Percentiles rank a stretch among this genome's conserved stretches.
Conservation (phyloP, 768 basidiomycete species). For the Mycena vitilis region DNA sequence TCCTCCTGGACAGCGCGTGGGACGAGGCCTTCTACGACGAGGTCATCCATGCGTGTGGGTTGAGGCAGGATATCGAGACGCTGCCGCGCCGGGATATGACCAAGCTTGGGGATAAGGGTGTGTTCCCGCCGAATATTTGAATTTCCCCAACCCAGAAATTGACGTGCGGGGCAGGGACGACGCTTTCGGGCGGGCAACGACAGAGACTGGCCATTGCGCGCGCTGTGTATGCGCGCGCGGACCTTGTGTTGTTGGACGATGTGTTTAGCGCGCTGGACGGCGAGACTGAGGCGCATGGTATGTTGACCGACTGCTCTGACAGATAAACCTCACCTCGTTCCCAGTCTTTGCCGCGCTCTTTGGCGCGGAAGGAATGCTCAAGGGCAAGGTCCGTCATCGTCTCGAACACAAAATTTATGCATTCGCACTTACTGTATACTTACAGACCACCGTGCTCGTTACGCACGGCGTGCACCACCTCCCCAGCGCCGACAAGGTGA, state of each 20-base stretch:
- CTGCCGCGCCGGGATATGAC: no score
- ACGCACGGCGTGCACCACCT: conserved; percentile 32
- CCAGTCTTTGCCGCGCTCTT: conserved; percentile 30
- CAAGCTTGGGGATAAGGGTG: no score
- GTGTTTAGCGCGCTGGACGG: conserved; percentile 32
- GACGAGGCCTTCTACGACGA: no score
- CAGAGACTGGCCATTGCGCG: no score
- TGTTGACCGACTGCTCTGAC: not conserved
- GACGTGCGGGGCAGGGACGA: no score
- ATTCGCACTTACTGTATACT: not conserved
- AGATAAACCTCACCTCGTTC: not conserved
- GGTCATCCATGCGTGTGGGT: no score
- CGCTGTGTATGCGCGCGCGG: conserved; percentile 8
- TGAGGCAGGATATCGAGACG: no score
- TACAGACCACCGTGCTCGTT: conserved; percentile 28
- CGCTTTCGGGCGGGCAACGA: no score
- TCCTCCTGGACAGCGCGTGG: no score
- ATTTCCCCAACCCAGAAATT: no score
- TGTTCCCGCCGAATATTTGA: no score
- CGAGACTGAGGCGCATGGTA: conserved; percentile 30
- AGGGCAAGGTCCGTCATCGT: conserved; percentile 12
- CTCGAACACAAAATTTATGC: no score
- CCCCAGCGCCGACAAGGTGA: conserved; percentile 28
- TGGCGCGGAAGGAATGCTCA: conserved; percentile 28
- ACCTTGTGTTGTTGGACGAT: conserved; percentile 29